A percentile compares a stretch with the other conserved stretches of the same genome.
phyloP scores from a whole-genome alignment of 2,329 filamentous ascomycete genomes.

The Phaeoacremonium minimum region DNA sequence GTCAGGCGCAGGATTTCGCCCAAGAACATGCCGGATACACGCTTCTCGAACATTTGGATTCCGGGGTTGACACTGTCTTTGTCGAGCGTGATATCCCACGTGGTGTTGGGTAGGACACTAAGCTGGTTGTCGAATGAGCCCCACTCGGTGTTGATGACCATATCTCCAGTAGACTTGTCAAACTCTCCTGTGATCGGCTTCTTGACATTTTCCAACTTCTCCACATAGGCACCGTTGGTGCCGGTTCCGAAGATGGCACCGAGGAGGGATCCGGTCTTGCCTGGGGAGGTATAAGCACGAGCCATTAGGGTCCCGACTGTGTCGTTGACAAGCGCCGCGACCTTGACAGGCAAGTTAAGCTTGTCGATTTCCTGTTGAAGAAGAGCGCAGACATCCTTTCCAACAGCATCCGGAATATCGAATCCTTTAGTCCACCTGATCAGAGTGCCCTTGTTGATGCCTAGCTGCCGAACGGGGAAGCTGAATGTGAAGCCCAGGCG shows the following conservation, averaged over 20 bases:
- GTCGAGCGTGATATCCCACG: slow-evolving; percentile 78
- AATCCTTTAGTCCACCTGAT: slow-evolving; percentile 99
- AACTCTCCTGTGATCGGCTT: slow-evolving; percentile 70
- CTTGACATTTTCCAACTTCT: slow-evolving; percentile 81
- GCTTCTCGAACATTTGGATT: slow-evolving; percentile 98
- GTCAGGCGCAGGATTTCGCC: slow-evolving; percentile 86
- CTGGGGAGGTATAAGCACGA: slow-evolving; percentile 87
- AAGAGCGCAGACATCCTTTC: slow-evolving; percentile 89
- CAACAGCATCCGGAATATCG: slow-evolving; percentile 89
- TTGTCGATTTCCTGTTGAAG: slow-evolving; percentile 87
- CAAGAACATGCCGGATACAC: slow-evolving; percentile 96
- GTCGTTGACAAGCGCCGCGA: slow-evolving; percentile 96
- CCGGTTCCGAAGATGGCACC: slow-evolving; percentile 97
- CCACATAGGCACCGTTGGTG: slow-evolving; percentile 95
- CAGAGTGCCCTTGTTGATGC: slow-evolving; percentile 90
- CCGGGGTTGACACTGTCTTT: slow-evolving; percentile 81
- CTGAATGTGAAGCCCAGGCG: slow-evolving; percentile 98
- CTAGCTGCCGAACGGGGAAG: slow-evolving; percentile 90
- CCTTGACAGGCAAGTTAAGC: slow-evolving; percentile 80
- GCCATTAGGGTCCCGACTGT: slow-evolving; percentile 98
- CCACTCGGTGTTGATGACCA: slow-evolving; percentile 99
- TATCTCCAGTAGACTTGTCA: slow-evolving; percentile 78
- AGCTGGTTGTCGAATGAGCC: slow-evolving; percentile 95
- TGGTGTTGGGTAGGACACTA: slow-evolving; percentile 79
- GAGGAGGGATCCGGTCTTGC: slow-evolving; percentile 81